Base-by-base conservation (phyloP, 2,329 filamentous ascomycete genomes). In the Phyllosticta citriasiana region DNA sequence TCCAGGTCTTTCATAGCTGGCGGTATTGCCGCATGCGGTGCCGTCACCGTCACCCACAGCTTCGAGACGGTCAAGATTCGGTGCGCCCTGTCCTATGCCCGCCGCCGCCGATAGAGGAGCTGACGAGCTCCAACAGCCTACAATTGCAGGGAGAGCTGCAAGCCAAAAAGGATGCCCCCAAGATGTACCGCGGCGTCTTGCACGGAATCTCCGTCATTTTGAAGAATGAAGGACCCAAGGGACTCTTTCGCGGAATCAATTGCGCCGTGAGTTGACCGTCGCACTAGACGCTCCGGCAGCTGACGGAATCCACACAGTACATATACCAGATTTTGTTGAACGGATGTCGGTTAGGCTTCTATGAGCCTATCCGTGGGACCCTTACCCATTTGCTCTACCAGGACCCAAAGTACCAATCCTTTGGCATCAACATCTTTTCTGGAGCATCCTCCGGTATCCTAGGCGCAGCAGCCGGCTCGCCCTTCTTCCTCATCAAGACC, bases 21-120 rank as follows among this genome's bases (percentile, higher is more conserved):
- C 73, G 94, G 94, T 73, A 89, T 99, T 72, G 94, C 94, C 72
- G 94, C 94, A 66, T 97, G 93, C 78, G 94, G 94, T 72, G 94
- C 94, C 66, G 94, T 99, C 62, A 97, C 93, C 51, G 92, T 95
- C 66, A 97, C 94, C 57, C 94, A 99, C 77, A 92, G 92, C 62
- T 97, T 97, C 78, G 94, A 99, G 78, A 97, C 93, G 12, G 91
- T 99, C 74, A 99, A 99, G 84, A 97, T 97, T 73, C 89, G 92
- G 88, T 92, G 80, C 72, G 81, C 72, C 63, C 57, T 57, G 27
- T 24, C 27, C 35, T 24, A 24, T 19, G 16, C 26, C 51, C 54
- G 14, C 26, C 57, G n/a, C 35, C 12, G 19, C 14, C 6, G 26
- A 57, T 22, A 47, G 27, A 35, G 24, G 55, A 56, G 63, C 67